phyloP scores from a whole-genome alignment of 192 early-diverging fungal genomes.

The Kickxella alabastrina region DNA sequence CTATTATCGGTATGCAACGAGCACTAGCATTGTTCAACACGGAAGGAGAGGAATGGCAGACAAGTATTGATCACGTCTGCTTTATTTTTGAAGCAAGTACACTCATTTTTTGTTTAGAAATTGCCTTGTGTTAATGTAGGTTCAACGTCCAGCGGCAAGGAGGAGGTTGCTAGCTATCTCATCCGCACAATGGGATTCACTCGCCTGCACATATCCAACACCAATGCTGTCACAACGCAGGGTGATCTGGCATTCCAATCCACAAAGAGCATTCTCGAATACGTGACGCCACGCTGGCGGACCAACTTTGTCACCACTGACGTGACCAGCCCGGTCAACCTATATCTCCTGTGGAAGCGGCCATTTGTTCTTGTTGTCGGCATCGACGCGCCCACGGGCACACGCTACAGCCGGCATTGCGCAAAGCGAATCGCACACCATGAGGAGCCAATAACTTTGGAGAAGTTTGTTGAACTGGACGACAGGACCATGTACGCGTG shows the following conservation, averaged over 20 bases:
- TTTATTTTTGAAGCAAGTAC: too few relatives aligned
- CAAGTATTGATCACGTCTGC: too few relatives aligned
- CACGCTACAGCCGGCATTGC: constrained; percentile 62
- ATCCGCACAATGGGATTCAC: constrained; percentile 10
- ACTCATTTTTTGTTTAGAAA: too few relatives aligned
- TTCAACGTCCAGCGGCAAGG: constrained; percentile 47
- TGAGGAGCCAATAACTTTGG: constrained; percentile 33
- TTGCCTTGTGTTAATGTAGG: too few relatives aligned
- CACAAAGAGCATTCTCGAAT: constrained; percentile 56
- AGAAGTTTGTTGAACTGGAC: constrained; percentile 58
- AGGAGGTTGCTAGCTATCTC: constrained; percentile 36
- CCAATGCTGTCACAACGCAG: not conserved
- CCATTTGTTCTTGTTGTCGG: constrained; percentile 81
- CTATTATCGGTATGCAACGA: too few relatives aligned
- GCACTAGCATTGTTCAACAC: too few relatives aligned
- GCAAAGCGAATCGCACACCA: constrained; percentile 19
- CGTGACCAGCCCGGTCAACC: constrained; percentile 53
- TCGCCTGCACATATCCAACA: constrained; percentile 10
- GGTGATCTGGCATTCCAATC: constrained; percentile 49
- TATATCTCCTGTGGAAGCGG: constrained; percentile 57
- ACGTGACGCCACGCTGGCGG: constrained; percentile 75
- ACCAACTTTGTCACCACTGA: constrained; percentile 69
- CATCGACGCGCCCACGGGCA: constrained; percentile 73
- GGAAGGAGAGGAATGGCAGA: too few relatives aligned
- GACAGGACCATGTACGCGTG: constrained; percentile 53